Evolutionary conservation across 2,329 filamentous ascomycete genomes (phyloP), one percentile per base, ranked within the genome.

Genomic region (Bisporella sp.): DNA sequence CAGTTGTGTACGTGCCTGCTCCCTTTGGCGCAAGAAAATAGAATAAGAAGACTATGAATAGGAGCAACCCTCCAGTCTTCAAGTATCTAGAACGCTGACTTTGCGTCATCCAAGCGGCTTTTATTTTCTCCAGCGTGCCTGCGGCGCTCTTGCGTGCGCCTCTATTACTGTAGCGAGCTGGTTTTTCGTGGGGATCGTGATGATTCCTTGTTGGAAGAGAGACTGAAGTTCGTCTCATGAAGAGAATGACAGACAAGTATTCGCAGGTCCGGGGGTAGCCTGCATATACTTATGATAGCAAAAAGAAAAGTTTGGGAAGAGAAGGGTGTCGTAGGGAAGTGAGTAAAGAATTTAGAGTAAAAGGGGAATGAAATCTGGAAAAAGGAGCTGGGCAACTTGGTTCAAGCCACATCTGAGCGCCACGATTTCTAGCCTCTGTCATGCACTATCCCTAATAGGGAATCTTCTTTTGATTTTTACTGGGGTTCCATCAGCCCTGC

Each of bases 171-270:
- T 84, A 84, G 62, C 81, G 77, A 62, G 73, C 78, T 61, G 76
- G 75, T 64, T 85, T 85, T 69, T 85, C 81, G 78, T 79, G 70
- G 55, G 78, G 79, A 64, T 85, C 81, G 75, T 73, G 71, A 64
- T 72, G 68, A 64, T 80, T 76, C 70, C 79, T 78, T 37, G 77
- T 82, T 66, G 80, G 78, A 67, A 82, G 67, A 64, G 81, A 82
- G 54, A 82, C 77, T 56, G 79, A 82, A 66, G 78, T 79, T 71
- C 79, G 81, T 75, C 80, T 77, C 81, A 85, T 85, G 48, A 68
- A 60, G 57, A 59, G 54, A 57, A 53, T 46, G 51, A 49, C 45
- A 48, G 46, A 45, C 41, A 47, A 32, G 11, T 50, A 44, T 47
- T 41, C 44, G 46, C 50, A 49, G 39, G 45, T 37, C 40, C 45